Conservation (phyloP, 108 stramenopile species). For the Pseudonitzschia multiseries region DNA sequence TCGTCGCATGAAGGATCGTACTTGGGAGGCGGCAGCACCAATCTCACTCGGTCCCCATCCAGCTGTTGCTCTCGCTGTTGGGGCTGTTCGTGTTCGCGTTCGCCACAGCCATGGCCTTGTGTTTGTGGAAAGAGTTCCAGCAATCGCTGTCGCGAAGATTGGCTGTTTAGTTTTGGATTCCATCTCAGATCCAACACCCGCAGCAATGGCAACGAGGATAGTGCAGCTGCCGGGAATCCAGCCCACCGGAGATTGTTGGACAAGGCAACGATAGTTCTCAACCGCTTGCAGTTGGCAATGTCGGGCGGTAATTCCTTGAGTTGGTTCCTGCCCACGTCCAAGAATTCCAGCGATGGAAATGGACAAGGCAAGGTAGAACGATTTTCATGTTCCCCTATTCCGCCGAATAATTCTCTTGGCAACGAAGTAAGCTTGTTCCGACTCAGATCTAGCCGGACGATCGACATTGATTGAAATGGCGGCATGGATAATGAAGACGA, state of each 20-base stretch:
- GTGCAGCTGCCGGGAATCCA: constrained; percentile 32
- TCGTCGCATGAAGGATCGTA: neutral
- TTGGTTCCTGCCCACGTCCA: constrained; percentile 49
- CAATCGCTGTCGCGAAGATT: constrained; percentile 30
- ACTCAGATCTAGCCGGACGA: constrained; percentile 40
- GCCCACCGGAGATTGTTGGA: constrained; percentile 47
- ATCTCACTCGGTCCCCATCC: constrained; percentile 36
- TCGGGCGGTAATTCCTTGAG: constrained; percentile 39
- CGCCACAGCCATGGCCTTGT: no score
- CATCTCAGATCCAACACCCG: constrained; percentile 47
- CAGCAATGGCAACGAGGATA: constrained; percentile 40
- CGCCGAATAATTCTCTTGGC: constrained; percentile 31
- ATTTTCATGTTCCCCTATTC: neutral
- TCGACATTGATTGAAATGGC: neutral
- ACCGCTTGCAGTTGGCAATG: constrained; percentile 34
- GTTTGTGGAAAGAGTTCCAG: constrained; percentile 17
- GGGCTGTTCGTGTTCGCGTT: no score
- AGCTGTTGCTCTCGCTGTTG: neutral
- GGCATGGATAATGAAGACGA: neutral
- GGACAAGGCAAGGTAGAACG: constrained; percentile 12
- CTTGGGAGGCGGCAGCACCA: constrained; percentile 2
- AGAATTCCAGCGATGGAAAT: constrained; percentile 13
- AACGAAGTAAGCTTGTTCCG: constrained; percentile 37
- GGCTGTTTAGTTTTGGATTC: constrained; percentile 51
- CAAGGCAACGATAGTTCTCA: constrained; percentile 35